Evolutionary conservation across 257 asterid species (phyloP).

Genomic region (Fraxinus excelsior): DNA sequence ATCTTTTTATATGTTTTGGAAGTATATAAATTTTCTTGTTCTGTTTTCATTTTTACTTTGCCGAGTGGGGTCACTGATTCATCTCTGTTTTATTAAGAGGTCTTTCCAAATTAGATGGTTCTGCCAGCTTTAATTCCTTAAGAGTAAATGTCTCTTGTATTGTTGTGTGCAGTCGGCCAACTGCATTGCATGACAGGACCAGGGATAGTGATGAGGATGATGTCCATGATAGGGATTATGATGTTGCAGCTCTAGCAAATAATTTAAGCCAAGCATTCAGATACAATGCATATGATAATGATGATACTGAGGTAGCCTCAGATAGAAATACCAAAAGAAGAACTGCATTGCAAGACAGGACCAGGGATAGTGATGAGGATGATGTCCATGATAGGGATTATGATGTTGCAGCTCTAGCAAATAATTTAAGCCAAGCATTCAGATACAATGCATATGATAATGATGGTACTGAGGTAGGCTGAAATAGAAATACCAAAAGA

Average conservation of each 20-base stretch:
- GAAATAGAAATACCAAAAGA: neutral
- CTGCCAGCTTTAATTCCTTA: slow-evolving; percentile 18
- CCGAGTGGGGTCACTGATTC: neutral
- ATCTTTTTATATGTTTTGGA: neutral
- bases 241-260: slow-evolving; percentile 87
- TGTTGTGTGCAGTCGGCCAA: slow-evolving; percentile 77
- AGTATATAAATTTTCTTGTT: neutral
- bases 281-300: slow-evolving; percentile 79
- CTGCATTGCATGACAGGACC: slow-evolving; percentile 78
- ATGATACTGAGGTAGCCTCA: slow-evolving; percentile 72
- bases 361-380: slow-evolving; percentile 89
- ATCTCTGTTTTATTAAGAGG: neutral
- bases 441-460: slow-evolving; percentile 81
- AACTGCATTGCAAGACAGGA: slow-evolving; percentile 55
- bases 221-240: slow-evolving; percentile 87
- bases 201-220: slow-evolving; percentile 96
- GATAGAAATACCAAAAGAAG: neutral
- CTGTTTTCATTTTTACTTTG: neutral
- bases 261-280: slow-evolving; percentile 89
- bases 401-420: slow-evolving; percentile 90
- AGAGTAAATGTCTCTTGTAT: neutral
- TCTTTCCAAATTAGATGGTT: slow-evolving; percentile 11
- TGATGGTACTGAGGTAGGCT: slow-evolving; percentile 77
- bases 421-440: slow-evolving; percentile 90
- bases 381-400: slow-evolving; percentile 87